Percentiles rank a stretch among this genome's conserved stretches.
Conservation (phyloP, 345 rosid genomes). For the Adansonia digitata region DNA sequence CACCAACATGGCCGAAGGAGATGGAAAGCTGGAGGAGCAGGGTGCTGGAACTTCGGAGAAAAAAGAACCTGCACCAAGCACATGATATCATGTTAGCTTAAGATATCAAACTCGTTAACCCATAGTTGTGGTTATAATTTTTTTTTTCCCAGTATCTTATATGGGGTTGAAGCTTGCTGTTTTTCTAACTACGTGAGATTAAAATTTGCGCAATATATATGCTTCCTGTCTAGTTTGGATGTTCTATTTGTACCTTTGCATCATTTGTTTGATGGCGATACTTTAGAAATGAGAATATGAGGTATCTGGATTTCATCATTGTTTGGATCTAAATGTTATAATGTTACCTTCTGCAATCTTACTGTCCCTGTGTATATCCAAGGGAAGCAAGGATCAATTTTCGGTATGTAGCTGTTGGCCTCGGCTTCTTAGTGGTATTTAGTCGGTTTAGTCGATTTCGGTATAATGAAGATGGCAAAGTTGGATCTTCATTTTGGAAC, state of each 20-base stretch:
- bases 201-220: neutral
- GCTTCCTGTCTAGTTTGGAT: constrained; percentile 7
- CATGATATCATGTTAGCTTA: constrained; percentile 7
- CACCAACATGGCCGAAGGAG: neutral
- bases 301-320: neutral
- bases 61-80: constrained; percentile 18
- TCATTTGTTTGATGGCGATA: neutral
- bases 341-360: neutral
- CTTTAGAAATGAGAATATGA: neutral
- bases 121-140: neutral
- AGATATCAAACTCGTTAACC: neutral
- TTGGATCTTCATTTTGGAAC: neutral
- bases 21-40: constrained; percentile 3
- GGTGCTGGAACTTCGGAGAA: constrained; percentile 13
- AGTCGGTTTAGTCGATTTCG: neutral
- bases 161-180: neutral
- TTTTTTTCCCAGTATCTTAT: too few species aligned
- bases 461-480: neutral
- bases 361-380: neutral
- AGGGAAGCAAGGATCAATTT: neutral
- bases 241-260: constrained; percentile 5
- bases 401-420: neutral
- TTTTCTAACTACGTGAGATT: constrained; percentile 6
- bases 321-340: too few species aligned
- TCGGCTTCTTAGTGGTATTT: neutral